Percentiles rank a stretch among this genome's conserved stretches.
phyloP scores from a whole-genome alignment of 306 rosid genomes.

The Datisca glomerata region DNA sequence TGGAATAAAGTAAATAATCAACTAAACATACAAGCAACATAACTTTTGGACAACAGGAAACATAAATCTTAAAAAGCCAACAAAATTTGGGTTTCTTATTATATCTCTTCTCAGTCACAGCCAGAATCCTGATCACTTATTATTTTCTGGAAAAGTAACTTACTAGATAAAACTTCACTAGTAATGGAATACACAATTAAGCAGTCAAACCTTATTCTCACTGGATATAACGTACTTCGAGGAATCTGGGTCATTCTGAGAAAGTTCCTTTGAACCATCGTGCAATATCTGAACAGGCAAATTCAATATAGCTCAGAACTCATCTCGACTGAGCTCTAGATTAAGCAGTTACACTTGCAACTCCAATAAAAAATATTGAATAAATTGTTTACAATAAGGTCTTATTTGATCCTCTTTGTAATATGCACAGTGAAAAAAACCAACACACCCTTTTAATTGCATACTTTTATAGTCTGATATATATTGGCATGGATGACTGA shows the following conservation, averaged over 20 bases:
- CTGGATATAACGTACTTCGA: slow-evolving; percentile 49
- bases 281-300: slow-evolving; percentile 55
- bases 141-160: no score
- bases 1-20: slow-evolving; percentile 21
- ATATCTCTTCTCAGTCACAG: no score
- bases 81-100: no score
- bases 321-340: not conserved
- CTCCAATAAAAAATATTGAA: no score
- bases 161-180: slow-evolving; percentile 1
- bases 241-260: slow-evolving; percentile 56
- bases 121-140: no score
- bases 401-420: no score
- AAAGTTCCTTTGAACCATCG: slow-evolving; percentile 84
- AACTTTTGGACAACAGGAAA: no score
- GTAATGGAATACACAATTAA: not conserved
- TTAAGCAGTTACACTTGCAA: no score
- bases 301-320: slow-evolving; percentile 6
- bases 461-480: slow-evolving; percentile 99
- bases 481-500: slow-evolving; percentile 97
- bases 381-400: no score
- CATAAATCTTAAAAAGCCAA: no score
- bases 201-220: slow-evolving; percentile 56
- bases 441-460: slow-evolving; percentile 99
- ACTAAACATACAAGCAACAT: no score
- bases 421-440: slow-evolving; percentile 67